Evolutionary conservation across 2,329 filamentous ascomycete genomes (phyloP).

Genomic region (Drechslerella stenobrocha): DNA sequence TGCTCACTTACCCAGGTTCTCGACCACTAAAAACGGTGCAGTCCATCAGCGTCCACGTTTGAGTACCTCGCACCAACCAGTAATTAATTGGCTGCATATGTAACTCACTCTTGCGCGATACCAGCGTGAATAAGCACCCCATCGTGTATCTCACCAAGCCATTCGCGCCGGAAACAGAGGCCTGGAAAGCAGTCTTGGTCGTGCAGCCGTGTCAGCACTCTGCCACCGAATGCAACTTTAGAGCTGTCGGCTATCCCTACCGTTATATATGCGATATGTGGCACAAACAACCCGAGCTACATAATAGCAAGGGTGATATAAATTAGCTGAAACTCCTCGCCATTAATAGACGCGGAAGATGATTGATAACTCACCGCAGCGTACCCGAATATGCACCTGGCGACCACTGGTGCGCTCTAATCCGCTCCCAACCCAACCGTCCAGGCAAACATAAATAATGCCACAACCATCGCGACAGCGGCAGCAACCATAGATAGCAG

Average conservation of each 20-base stretch:
- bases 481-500: constrained; percentile 18
- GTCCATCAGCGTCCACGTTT: no score
- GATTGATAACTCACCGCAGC: constrained; percentile 14
- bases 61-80: no score
- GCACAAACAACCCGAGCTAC: constrained; percentile 18
- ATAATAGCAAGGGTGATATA: neutral
- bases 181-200: constrained; percentile 13
- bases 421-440: constrained; percentile 20
- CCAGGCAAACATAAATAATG: constrained; percentile 24
- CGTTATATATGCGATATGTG: constrained; percentile 17
- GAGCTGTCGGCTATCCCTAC: neutral
- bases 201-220: neutral
- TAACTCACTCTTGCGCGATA: constrained; percentile 14
- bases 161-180: constrained; percentile 11
- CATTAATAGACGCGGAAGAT: no score
- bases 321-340: neutral
- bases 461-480: constrained; percentile 8
- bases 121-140: constrained; percentile 20
- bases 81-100: no score
- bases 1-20: constrained; percentile 18
- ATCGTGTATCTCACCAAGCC: constrained; percentile 11
- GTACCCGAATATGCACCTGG: constrained; percentile 21
- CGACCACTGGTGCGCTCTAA: constrained; percentile 8
- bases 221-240: no score
- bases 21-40: constrained; percentile 26